Evolutionary conservation across 306 rosid genomes (phyloP).

Genomic region (Aeschynomene evenia): DNA sequence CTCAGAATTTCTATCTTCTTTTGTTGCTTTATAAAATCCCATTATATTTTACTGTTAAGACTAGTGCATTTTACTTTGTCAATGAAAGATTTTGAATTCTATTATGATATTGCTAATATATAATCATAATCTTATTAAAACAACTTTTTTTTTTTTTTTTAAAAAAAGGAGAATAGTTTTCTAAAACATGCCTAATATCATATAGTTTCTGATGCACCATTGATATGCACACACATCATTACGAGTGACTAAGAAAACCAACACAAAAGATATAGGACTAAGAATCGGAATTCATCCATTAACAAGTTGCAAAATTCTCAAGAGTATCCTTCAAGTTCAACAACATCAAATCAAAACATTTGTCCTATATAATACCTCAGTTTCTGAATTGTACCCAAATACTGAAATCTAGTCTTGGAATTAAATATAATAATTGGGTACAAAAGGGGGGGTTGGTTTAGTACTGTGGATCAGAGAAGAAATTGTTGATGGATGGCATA

Average conservation of each 20-base stretch:
- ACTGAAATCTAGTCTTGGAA: background rate
- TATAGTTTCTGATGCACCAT: too few relatives aligned
- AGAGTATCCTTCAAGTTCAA: background rate
- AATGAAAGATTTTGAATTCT: background rate
- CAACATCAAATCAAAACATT: background rate
- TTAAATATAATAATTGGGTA: background rate
- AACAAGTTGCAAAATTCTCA: background rate
- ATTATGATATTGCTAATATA: too few relatives aligned
- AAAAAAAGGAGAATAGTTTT: too few relatives aligned
- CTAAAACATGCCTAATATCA: background rate
- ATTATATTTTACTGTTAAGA: background rate
- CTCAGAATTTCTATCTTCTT: background rate
- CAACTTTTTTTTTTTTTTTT: too few relatives aligned
- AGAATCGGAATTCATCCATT: background rate
- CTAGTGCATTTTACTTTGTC: background rate
- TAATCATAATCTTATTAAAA: too few relatives aligned
- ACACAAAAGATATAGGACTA: background rate
- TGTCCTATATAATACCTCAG: conserved; percentile 1
- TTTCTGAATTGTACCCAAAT: background rate
- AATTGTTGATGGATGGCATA: conserved; percentile 72
- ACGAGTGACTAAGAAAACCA: too few relatives aligned
- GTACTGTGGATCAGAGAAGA: conserved; percentile 66
- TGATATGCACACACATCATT: too few relatives aligned
- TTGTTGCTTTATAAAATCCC: background rate
- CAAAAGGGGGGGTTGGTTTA: background rate